Conservation (phyloP, 2,329 filamentous ascomycete genomes). For the Cytospora paraplurivora region DNA sequence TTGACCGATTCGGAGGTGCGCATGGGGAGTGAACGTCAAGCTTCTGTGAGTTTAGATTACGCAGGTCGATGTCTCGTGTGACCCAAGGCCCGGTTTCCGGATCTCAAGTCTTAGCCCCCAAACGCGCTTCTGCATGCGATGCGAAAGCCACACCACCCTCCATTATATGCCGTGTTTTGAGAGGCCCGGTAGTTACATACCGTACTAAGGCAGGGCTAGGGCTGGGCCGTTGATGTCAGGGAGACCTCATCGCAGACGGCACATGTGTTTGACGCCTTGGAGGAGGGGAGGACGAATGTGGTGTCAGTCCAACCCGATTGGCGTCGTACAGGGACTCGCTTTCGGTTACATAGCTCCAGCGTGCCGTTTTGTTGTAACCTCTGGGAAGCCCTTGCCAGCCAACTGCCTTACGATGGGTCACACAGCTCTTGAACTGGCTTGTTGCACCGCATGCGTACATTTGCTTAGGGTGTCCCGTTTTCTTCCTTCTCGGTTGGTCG, state of each 20-base stretch:
- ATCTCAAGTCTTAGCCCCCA: not conserved
- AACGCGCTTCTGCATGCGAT: not conserved
- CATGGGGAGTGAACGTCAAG: not conserved
- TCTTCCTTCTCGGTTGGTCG: conserved; percentile 21
- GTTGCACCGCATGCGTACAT: conserved; percentile 24
- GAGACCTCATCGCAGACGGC: not conserved
- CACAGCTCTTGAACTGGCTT: not conserved
- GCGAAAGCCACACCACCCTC: no score
- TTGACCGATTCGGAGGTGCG: not conserved
- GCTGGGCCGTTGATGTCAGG: conserved; percentile 3
- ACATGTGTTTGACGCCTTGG: not conserved
- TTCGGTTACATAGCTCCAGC: conserved; percentile 1
- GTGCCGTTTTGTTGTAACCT: conserved; percentile 7
- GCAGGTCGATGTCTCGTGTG: not conserved
- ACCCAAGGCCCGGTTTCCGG: not conserved
- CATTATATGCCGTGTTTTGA: no score
- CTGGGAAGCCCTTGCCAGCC: conserved; percentile 17
- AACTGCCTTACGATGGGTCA: conserved; percentile 11
- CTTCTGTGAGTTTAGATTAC: not conserved
- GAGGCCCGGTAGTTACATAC: no score
- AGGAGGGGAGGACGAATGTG: not conserved
- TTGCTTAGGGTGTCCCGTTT: conserved; percentile 15
- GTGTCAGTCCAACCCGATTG: not conserved
- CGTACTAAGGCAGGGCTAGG: not conserved
- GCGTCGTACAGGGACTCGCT: conserved; percentile 1